Percentiles rank a stretch among this genome's conserved stretches.
These are phyloP conservation scores for Sporobolomyces roseus DNA, from an alignment of 768 basidiomycete species.

Conservation along the genomic window DNA sequence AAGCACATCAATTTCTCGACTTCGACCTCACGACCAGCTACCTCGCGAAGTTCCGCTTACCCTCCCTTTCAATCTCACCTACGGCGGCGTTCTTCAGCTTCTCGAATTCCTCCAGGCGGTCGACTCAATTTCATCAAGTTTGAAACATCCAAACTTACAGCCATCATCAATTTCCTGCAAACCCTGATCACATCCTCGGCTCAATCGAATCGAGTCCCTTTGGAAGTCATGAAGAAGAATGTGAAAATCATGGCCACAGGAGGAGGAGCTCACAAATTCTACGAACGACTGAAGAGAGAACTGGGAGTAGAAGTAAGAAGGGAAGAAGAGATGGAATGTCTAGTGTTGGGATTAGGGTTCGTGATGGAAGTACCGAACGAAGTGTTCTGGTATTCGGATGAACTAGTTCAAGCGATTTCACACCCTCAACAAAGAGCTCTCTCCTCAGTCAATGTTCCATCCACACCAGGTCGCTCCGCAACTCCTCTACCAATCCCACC, in stretches of 20 bases:
- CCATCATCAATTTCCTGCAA: constrained; percentile 80
- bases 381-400: constrained; percentile 97
- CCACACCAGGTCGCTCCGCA: constrained; percentile 17
- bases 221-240: constrained; percentile 82
- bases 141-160: constrained; percentile 81
- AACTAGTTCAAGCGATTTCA: constrained; percentile 70
- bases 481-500: constrained; percentile 23
- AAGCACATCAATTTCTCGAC: constrained; percentile 54
- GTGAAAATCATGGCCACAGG: constrained; percentile 98
- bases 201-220: constrained; percentile 68
- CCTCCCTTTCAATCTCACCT: constrained; percentile 36
- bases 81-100: constrained; percentile 29
- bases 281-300: constrained; percentile 69
- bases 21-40: not conserved
- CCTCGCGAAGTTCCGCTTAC: constrained; percentile 58
- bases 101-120: constrained; percentile 58
- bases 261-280: constrained; percentile 92
- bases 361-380: constrained; percentile 93
- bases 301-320: constrained; percentile 77
- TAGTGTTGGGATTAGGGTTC: constrained; percentile 94
- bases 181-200: constrained; percentile 82
- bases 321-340: constrained; percentile 99
- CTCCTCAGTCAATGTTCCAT: constrained; percentile 30
- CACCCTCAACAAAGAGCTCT: constrained; percentile 46
- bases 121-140: constrained; percentile 97